Base-by-base conservation (phyloP, 257 asterid species). In the Capsicum rhomboideum region DNA sequence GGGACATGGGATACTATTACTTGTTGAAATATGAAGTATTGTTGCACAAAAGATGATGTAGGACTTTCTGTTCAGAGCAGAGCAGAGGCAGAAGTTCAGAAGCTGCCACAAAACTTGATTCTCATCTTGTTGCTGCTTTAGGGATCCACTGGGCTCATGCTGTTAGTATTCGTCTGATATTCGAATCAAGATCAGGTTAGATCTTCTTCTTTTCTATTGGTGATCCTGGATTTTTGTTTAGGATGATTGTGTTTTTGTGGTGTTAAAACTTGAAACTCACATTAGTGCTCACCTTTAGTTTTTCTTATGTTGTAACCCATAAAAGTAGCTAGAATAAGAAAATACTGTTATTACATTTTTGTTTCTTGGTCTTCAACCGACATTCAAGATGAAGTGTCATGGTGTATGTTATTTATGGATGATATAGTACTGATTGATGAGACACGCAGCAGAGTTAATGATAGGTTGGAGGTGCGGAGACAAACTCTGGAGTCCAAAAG, bases 101-200 rank as follows among this genome's bases (percentile, higher is more conserved):
- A 79, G 87, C 85, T 86, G 83, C 88, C 83, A 28, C 86, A 59
- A 89, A 87, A 77, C 79, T 83, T 82, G 93, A 90, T 83, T 90
- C 94, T 84, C 98, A 92, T 85, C 97, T 92, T 84, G 94, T 93
- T 88, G 98, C 98, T 85, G 97, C 98, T 85, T 89, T 94, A 82
- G 98, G 98, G 78, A 92, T 93, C 85, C 92, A 92, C 78, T 94
- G 98, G 98, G 94, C 98, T 84, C 98, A 94, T 90, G 97, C 98
- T 86, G 97, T 94, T 85, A 90, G 92, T 58, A 85, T 91, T 75
- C 98, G 97, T 54, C 92, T 94, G 78, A 92, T 94, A 86, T 89
- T 94, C 20, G 98, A 94, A 92, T 91, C 92, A 85, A 87, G 90
- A 93, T 92, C 95, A 90, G 97, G 98, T 94, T 78, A 20, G 67